These are phyloP conservation scores for Whalleya microplaca DNA, from an alignment of 2,329 filamentous ascomycete genomes.

Conservation along the genomic window DNA sequence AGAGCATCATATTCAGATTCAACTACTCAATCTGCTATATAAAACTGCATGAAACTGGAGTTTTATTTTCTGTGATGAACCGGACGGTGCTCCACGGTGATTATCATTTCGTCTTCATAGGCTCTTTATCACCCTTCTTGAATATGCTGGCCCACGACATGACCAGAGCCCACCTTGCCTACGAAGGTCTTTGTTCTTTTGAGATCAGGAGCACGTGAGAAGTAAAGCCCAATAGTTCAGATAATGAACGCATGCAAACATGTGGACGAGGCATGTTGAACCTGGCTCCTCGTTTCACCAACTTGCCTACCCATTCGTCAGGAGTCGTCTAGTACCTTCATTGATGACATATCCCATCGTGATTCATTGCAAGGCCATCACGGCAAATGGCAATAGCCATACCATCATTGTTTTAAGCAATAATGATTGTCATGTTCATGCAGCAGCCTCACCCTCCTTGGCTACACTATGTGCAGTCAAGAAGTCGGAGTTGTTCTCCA, in stretches of 20 bases:
- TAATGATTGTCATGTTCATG: conserved; percentile 15
- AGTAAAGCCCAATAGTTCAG: background rate
- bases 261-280: background rate
- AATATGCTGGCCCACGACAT: background rate
- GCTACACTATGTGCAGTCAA: conserved; percentile 70
- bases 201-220: background rate
- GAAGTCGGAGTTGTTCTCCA: conserved; percentile 82
- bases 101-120: background rate
- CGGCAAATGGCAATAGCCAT: background rate
- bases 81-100: background rate
- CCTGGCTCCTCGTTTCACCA: background rate
- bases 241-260: background rate
- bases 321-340: no score
- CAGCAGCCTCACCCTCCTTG: conserved; percentile 46
- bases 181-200: background rate
- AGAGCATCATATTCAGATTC: no score
- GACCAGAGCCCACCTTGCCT: background rate
- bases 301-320: background rate
- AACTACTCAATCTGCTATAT: no score
- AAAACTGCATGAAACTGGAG: no score
- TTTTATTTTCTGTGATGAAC: background rate
- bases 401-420: background rate
- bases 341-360: background rate
- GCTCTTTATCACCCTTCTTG: background rate
- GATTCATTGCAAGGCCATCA: background rate